Base-by-base conservation (phyloP, 106 monocot species). In the Triglochin maritima region DNA sequence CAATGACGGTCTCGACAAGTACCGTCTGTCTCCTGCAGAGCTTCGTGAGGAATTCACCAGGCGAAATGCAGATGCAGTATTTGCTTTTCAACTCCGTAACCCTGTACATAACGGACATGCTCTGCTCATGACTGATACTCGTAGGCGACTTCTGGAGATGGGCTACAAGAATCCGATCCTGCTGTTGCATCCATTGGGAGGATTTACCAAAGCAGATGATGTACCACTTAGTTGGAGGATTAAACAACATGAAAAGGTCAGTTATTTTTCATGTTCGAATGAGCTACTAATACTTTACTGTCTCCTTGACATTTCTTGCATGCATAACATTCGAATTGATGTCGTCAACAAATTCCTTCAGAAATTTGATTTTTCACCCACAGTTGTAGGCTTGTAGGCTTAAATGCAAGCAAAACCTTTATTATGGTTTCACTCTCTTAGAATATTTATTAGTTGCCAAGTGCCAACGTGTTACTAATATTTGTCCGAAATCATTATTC, bases 81-180 rank as follows among this genome's bases (percentile, higher is more conserved):
- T 93, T 67, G 93, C 93, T n/a, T 93, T 93, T 66, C 93, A 93
- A 76, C 93, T 93, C 41, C 81, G 93, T 4, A 93, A 89, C 69
- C 93, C 93, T n/a, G 89, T 93, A 17, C 93, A 93, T 64, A 93
- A 93, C 65, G 93, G 93, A 4, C 93, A 93, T 82, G 93, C 93
- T 51, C 63, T 93, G 62, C 89, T 93, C 9, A 89, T 93, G 93
- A 93, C 88, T 44, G 88, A 93, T 41, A 93, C 93, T 9, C 83
- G 93, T 67, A 74, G 67, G 44, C 86, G 76, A 42, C 89, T 93
- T 13, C 69, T 93, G 17, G 86, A 89, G 56, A 93, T 89, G 93
- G 93, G 93, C 17, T 89, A 86, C 60, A 86, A 89, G 70, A 93
- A 89, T 59, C 93, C 93, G 7, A 65, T 93, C 50, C 55, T 93